Base-by-base conservation (phyloP, 148 eudicot genomes). In the Linanthus parryae region DNA sequence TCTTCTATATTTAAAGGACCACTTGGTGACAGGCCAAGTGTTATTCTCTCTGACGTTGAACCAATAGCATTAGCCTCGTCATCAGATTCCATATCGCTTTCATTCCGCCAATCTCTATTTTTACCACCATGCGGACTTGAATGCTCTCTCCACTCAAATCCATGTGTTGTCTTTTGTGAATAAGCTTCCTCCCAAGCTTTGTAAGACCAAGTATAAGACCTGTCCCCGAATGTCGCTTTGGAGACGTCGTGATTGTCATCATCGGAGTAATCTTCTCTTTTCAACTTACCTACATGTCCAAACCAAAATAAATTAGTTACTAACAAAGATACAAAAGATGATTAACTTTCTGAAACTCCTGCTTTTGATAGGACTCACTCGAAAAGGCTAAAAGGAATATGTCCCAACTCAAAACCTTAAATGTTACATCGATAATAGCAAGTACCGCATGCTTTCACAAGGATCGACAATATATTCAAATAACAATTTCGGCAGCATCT, bases 1-100 rank as follows among this genome's bases (percentile, higher is more conserved):
- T 83, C 97, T 57, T 80, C 81, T 51, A 86, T 74, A 61, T 68
- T 79, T 48, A 91, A 62, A 51, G 86, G 81, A 44, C 95, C 95
- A 48, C 58, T 54, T 28, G 59, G 63, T 45, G 97, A 88, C 53
- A 91, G 73, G 73, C 89, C 97, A 59, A 91, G 83, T 38, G 56
- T 37, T 29, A 43, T 67, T 69, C 97, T 74, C 48, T 91, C 97
- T 52, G 81, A 70, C 43, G 55, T 64, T 29, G 71, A 70, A 53
- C 86, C 95, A n/a, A 57, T 52, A 34, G 41, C 21, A 52, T 24
- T 70, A 9, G 52, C 47, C 38, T 85, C 80, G 9, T 64, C 70
- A 56, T 78, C 79, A 38, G 69, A 65, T 22, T 75, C 80, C 13
- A 55, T 25, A 44, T 83, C 84, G 57, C 73, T 58, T 21, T 52